Evolutionary conservation across 805 yeast genomes (phyloP), one percentile per base, ranked within the genome.

Genomic region (Nematodospora valgi): DNA sequence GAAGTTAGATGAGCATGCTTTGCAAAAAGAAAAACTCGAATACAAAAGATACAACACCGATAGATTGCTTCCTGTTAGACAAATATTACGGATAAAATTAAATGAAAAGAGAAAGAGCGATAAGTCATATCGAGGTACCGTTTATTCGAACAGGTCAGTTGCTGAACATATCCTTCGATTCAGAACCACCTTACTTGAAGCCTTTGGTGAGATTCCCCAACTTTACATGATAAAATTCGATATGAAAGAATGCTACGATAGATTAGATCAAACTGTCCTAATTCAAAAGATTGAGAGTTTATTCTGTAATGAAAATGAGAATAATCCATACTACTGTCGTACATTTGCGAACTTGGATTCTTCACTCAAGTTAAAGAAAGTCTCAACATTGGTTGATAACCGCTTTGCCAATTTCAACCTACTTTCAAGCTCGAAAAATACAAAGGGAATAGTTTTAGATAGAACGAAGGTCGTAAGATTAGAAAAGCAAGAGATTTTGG

Each of bases 171-270:
- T 82, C 0, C 39, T 52, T 5, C 23, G 45, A 0, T 84, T 65
- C 46, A 73, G 67, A 35, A 28, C 34, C 2, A 19, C 21, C 0
- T 43, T 52, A 8, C n/a, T 30, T 3, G 4, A 13, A 12, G 30
- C 30, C 18, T 20, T 32, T 19, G 16, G 41, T 12, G 26, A 14
- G 2, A 11, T 69, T 4, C 76, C 76, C 0, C 32, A 44, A 2
- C 43, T 80, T 0, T 73, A 64, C 48, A 73, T 73, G 11, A 62
- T 83, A 17, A 86, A 84, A 45, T 83, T 86, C 54, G 98, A 89
- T 53, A 77, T 85, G 43, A 70, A 69, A 37, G 70, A 80, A 3
- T 87, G 96, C 37, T 89, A 78, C 53, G 97, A 91, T 48, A 73
- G 78, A 2, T 62, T 88, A 12, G 79, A 84, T 11, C 74, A 72